Base-by-base conservation (phyloP, 176 grass and related monocot species). In the Puccinellia tenuiflora region DNA sequence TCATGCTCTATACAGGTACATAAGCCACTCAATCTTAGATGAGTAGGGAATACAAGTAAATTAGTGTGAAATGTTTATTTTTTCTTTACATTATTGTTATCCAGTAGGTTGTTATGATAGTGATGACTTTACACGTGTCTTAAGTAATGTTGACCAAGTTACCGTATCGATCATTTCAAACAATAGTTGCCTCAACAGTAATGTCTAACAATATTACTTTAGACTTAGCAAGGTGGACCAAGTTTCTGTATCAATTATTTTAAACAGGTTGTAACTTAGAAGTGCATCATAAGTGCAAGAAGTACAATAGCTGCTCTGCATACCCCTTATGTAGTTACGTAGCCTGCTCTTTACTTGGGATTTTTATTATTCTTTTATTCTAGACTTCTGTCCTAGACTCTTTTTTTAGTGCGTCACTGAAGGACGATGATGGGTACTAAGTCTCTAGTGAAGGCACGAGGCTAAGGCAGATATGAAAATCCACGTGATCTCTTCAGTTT, bases 1-100 rank as follows among this genome's bases (percentile, higher is more conserved):
- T 83, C 88, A 90, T 91, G 92, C 88, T 82, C 84, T 98, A 25
- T 98, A 93, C 87, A 95, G 92, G 96, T 98, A 95, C 8, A 61
- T 75, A 4, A 60, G 54, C 24, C 15, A 51, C 9, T 59, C 20
- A 22, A 8, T 77, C 18, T 75, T 79, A 75, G 69, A 53, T 30
- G 43, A 68, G 8, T 48, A n/a, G n/a, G n/a, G n/a, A n/a, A n/a
- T n/a, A 51, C 13, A 53, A 43, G 60, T 43, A 68, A 70, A 78
- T 48, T 63, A 57, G 40, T 79, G 73, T 24, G 63, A 38, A 63
- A 66, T 47, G 73, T 9, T 33, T 75, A 80, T 10, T 57, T 42
- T 71, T 63, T 15, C 7, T 40, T 78, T 47, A 31, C n/a, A 52
- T 72, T 17, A 61, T 21, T 5, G 7, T 34, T 68, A 18, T 42